Percentiles rank a stretch among this genome's conserved stretches.
Conservation (phyloP, 108 stramenopile species). For the Stephanodiscus triporus region DNA sequence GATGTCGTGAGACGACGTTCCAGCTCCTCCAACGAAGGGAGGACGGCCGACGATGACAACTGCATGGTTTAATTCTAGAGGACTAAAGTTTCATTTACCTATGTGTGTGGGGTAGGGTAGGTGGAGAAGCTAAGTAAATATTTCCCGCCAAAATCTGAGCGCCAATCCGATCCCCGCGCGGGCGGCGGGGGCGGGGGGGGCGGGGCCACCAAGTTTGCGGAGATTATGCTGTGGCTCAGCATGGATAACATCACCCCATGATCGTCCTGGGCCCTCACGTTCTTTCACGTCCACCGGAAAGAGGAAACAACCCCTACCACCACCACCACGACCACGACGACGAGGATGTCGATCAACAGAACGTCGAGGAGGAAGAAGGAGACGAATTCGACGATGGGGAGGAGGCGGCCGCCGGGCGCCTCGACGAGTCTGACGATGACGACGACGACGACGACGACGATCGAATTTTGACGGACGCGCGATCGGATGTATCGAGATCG, state of each 20-base stretch:
- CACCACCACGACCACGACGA: neutral
- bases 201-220: too few relatives aligned
- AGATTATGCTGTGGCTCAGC: too few relatives aligned
- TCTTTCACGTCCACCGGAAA: neutral
- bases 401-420: neutral
- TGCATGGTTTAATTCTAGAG: too few relatives aligned
- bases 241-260: too few relatives aligned
- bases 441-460: neutral
- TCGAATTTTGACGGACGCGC: neutral
- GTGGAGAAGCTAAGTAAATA: too few relatives aligned
- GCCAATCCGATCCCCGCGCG: too few relatives aligned
- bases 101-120: too few relatives aligned
- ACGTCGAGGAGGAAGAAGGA: neutral
- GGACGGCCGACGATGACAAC: neutral
- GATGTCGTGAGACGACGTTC: conserved; percentile 4
- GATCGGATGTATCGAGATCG: neutral
- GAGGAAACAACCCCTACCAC: too few relatives aligned
- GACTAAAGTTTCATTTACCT: too few relatives aligned
- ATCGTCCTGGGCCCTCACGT: neutral
- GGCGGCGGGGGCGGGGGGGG: too few relatives aligned
- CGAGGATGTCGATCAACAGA: neutral
- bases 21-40: neutral
- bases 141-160: too few relatives aligned
- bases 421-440: neutral
- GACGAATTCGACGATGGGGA: neutral